Percentiles rank a stretch among this genome's conserved stretches.
phyloP scores from a whole-genome alignment of 1,284 basidiomycete species.

The Cystobasidiaceae sp. region DNA sequence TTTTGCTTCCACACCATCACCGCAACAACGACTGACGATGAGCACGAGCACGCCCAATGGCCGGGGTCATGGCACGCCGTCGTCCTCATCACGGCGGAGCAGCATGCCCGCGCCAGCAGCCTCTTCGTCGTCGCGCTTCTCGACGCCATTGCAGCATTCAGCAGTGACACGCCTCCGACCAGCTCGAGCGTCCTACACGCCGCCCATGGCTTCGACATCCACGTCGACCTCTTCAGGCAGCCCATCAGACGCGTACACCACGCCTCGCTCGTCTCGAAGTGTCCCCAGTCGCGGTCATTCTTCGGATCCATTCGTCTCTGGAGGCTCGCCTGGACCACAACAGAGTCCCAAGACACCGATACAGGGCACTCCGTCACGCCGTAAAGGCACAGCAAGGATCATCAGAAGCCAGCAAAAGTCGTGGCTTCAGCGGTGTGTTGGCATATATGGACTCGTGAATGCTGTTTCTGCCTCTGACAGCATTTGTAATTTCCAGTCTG shows the following conservation, averaged over 20 bases:
- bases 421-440: conserved; percentile 14
- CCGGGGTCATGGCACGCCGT: too few relatives aligned
- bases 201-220: background rate
- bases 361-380: conserved; percentile 8
- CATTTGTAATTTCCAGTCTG: background rate
- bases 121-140: conserved; percentile 12
- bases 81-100: too few relatives aligned
- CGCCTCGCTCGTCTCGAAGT: background rate
- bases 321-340: background rate
- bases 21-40: too few relatives aligned
- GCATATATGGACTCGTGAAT: background rate
- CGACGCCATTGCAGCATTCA: conserved; percentile 15
- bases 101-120: too few relatives aligned
- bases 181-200: background rate
- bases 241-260: background rate
- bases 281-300: background rate
- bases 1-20: too few relatives aligned
- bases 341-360: background rate
- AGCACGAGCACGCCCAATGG: too few relatives aligned
- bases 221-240: background rate
- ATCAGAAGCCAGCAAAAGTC: conserved; percentile 1
- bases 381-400: conserved; percentile 12
- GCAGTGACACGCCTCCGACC: background rate
- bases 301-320: background rate
- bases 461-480: background rate